Evolutionary conservation across 2,329 filamentous ascomycete genomes (phyloP).

Genomic region (Aspergillus spinulosporus): DNA sequence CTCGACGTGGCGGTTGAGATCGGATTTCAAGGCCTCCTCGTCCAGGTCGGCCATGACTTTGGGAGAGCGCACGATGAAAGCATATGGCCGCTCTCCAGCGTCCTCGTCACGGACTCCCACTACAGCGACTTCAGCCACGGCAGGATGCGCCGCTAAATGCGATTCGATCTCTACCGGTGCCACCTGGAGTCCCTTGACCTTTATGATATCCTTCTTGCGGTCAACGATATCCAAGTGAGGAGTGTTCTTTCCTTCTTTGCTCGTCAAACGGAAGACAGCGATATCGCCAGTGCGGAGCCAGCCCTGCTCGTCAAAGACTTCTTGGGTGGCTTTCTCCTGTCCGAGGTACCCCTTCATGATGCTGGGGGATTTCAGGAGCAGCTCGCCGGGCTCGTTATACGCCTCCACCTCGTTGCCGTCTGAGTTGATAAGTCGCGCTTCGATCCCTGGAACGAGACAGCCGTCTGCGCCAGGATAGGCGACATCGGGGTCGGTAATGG

Average conservation of each 20-base stretch:
- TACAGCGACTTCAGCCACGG: slow-evolving; percentile 60
- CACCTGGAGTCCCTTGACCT: slow-evolving; percentile 55
- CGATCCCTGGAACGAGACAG: background rate
- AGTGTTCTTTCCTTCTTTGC: background rate
- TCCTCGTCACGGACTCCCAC: slow-evolving; percentile 34
- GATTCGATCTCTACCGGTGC: slow-evolving; percentile 65
- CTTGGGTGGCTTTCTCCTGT: slow-evolving; percentile 66
- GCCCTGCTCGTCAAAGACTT: slow-evolving; percentile 64
- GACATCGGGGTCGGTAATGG: slow-evolving; percentile 2
- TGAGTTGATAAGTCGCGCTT: slow-evolving; percentile 1
- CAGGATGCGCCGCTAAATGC: slow-evolving; percentile 56
- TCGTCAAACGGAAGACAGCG: slow-evolving; percentile 47
- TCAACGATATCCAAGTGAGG: slow-evolving; percentile 51
- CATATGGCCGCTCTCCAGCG: slow-evolving; percentile 58
- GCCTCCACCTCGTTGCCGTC: slow-evolving; percentile 6
- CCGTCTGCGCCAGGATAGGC: slow-evolving; percentile 5
- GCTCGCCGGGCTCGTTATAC: slow-evolving; percentile 6
- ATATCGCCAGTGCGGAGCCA: slow-evolving; percentile 67
- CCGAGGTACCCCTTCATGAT: slow-evolving; percentile 65
- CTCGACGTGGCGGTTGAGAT: slow-evolving; percentile 2
- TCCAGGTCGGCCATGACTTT: background rate
- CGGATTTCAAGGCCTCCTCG: background rate
- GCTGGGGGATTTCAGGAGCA: slow-evolving; percentile 6
- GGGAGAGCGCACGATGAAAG: slow-evolving; percentile 51
- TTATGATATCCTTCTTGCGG: slow-evolving; percentile 68